Conservation (phyloP, 768 basidiomycete genomes). For the Trametes cingulata region DNA sequence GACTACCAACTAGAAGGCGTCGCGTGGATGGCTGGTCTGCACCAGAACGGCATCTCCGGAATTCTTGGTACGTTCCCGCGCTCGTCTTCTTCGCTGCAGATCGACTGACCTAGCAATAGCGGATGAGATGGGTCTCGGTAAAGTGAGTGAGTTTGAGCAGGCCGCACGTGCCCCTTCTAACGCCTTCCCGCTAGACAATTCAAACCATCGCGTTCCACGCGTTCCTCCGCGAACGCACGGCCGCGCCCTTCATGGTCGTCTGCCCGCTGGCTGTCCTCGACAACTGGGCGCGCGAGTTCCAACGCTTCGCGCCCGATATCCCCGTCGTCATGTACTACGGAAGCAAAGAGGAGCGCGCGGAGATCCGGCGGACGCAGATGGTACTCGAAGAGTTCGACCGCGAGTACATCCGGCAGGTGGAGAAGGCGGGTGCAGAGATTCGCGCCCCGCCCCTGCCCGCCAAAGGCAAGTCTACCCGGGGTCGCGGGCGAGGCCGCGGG, state of each 20-base stretch:
- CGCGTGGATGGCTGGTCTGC: slow-evolving; percentile 91
- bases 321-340: slow-evolving; percentile 94
- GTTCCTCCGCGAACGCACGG: slow-evolving; percentile 75
- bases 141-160: slow-evolving; percentile 43
- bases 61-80: slow-evolving; percentile 56
- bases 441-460: slow-evolving; percentile 24
- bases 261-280: slow-evolving; percentile 92
- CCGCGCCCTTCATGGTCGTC: slow-evolving; percentile 81
- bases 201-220: slow-evolving; percentile 96
- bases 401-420: slow-evolving; percentile 25
- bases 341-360: slow-evolving; percentile 74
- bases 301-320: slow-evolving; percentile 79
- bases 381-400: slow-evolving; percentile 30
- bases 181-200: slow-evolving; percentile 60
- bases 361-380: slow-evolving; percentile 69
- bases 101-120: slow-evolving; percentile 45
- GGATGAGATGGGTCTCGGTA: slow-evolving; percentile 95
- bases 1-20: slow-evolving; percentile 93
- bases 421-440: slow-evolving; percentile 29
- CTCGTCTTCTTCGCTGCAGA: neutral
- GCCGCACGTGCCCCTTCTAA: slow-evolving; percentile 1
- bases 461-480: slow-evolving; percentile 14
- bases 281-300: slow-evolving; percentile 88
- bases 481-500: neutral
- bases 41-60: slow-evolving; percentile 82